Percentiles rank a stretch among this genome's conserved stretches.
These are phyloP conservation scores for Adansonia madagascariensis DNA, from an alignment of 441 rosid species.

Conservation along the genomic window DNA sequence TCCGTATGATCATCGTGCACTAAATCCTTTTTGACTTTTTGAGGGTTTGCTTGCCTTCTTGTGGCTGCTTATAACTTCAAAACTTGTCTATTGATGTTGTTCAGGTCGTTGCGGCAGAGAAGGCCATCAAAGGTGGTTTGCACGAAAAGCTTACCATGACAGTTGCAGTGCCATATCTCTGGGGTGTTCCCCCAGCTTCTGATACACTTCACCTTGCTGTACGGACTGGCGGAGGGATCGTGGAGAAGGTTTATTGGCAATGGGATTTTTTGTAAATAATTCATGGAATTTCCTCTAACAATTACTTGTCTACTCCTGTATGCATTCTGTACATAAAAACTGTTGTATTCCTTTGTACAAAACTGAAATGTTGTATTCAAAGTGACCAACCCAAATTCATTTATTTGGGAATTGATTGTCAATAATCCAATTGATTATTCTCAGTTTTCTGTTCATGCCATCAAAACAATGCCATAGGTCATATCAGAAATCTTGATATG, in stretches of 20 bases:
- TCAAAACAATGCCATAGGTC: not conserved
- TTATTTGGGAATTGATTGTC: constrained; percentile 14
- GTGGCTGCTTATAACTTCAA: not conserved
- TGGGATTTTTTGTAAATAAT: constrained; percentile 73
- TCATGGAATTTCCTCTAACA: constrained; percentile 33
- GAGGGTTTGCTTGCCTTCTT: not conserved
- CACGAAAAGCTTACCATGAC: constrained; percentile 88
- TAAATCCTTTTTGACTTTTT: not conserved
- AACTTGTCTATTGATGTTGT: not conserved
- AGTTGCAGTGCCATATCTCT: constrained; percentile 87
- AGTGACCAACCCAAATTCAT: constrained; percentile 1
- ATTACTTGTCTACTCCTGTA: constrained; percentile 15
- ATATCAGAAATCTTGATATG: not conserved
- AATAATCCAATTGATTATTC: constrained; percentile 10
- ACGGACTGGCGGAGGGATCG: constrained; percentile 87
- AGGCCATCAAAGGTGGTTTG: constrained; percentile 74
- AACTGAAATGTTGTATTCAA: constrained; percentile 27
- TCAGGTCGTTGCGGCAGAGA: constrained; percentile 78
- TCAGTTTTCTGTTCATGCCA: not conserved
- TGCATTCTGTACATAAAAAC: constrained; percentile 45
- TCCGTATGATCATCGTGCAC: constrained; percentile 9
- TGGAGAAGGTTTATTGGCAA: constrained; percentile 86
- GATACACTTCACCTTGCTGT: constrained; percentile 94
- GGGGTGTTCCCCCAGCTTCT: constrained; percentile 96
- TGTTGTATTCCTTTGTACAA: constrained; percentile 40